phyloP scores from a whole-genome alignment of 106 monocot species.

The Phalaenopsis aphrodite region DNA sequence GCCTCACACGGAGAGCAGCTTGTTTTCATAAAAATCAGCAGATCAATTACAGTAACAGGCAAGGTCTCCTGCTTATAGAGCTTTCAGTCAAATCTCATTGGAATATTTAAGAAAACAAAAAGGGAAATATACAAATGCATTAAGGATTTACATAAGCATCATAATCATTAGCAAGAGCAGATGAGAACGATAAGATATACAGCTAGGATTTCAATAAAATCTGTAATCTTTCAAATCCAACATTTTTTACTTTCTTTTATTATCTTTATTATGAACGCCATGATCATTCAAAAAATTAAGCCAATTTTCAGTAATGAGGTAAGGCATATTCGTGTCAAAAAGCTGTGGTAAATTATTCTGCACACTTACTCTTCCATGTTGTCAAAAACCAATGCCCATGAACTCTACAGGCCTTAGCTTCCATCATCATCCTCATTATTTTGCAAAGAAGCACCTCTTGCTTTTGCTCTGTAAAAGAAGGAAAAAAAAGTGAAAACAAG shows the following conservation, averaged over 20 bases:
- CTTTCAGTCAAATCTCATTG: not conserved
- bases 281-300: not conserved
- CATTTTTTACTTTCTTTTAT: not conserved
- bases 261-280: not conserved
- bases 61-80: too few relatives aligned
- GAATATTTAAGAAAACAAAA: not conserved
- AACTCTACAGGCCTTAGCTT: not conserved
- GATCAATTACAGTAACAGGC: not conserved
- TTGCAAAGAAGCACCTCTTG: constrained; percentile 65
- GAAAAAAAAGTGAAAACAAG: not conserved
- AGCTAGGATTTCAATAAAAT: not conserved
- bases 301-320: too few relatives aligned
- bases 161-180: not conserved
- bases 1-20: not conserved
- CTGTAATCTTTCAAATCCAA: not conserved
- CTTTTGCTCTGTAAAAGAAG: constrained; percentile 46
- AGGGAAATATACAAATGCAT: not conserved
- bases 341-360: not conserved
- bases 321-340: not conserved
- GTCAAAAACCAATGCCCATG: not conserved
- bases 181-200: not conserved
- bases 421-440: constrained; percentile 29
- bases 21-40: not conserved
- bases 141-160: not conserved
- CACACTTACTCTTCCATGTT: not conserved